These are phyloP conservation scores for Taiwanofungus camphoratus DNA, from an alignment of 1,284 basidiomycete genomes.

Conservation along the genomic window DNA sequence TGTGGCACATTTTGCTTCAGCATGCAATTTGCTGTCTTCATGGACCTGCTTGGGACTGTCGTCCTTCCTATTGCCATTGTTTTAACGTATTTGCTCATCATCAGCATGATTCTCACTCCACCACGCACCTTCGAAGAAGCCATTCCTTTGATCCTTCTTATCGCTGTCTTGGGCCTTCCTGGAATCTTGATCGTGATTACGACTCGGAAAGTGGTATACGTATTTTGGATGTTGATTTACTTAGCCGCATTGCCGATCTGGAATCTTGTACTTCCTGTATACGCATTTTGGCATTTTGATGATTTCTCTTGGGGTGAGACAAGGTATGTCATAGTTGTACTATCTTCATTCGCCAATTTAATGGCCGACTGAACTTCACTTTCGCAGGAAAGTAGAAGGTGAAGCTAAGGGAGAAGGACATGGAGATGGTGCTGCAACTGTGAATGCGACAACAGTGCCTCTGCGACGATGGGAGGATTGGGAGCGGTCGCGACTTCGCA, in stretches of 20 bases:
- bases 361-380: conserved; percentile 7
- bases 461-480: conserved; percentile 98
- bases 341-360: conserved; percentile 3
- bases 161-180: conserved; percentile 90
- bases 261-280: conserved; percentile 92
- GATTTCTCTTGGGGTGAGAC: conserved; percentile 99
- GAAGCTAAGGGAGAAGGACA: conserved; percentile 78
- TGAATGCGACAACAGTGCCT: conserved; percentile 66
- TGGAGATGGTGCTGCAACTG: conserved; percentile 56
- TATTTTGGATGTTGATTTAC: conserved; percentile 98
- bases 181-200: conserved; percentile 91
- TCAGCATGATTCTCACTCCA: conserved; percentile 76
- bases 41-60: conserved; percentile 96
- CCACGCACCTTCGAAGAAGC: conserved; percentile 87
- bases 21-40: conserved; percentile 98
- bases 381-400: conserved; percentile 86
- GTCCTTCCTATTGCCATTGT: conserved; percentile 93
- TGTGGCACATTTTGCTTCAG: conserved; percentile 96
- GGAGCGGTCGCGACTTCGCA: conserved; percentile 95
- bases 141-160: conserved; percentile 88
- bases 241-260: conserved; percentile 88
- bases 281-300: conserved; percentile 99
- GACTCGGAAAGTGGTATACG: conserved; percentile 91
- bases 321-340: conserved; percentile 51
- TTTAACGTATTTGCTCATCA: conserved; percentile 86